phyloP scores from a whole-genome alignment of 1,284 basidiomycete species.

The Malassezia equina region DNA sequence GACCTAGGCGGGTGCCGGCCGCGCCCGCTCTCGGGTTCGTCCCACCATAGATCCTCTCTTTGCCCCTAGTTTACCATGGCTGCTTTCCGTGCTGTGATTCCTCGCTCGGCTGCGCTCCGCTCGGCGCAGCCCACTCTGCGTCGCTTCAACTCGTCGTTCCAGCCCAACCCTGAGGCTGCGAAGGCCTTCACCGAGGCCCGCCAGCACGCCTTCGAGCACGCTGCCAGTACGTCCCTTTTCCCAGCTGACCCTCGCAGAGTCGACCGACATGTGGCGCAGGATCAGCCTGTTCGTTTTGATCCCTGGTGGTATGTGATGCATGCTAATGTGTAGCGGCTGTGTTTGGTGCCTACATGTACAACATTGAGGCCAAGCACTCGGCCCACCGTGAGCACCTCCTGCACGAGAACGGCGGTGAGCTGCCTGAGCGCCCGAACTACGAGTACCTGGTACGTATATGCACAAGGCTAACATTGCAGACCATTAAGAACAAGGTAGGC shows the following conservation, averaged over 20 bases:
- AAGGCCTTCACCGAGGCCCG: conserved; percentile 31
- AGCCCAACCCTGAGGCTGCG: conserved; percentile 16
- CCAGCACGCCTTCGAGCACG: conserved; percentile 33
- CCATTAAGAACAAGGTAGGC: background rate
- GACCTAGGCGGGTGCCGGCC: conserved; percentile 10
- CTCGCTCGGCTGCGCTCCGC: conserved; percentile 13
- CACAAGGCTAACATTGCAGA: background rate
- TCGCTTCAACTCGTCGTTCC: conserved; percentile 7
- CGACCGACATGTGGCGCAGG: conserved; percentile 40
- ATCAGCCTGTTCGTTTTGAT: conserved; percentile 35
- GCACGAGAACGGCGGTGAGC: conserved; percentile 34
- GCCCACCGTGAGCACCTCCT: conserved; percentile 36
- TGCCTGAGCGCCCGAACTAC: conserved; percentile 37
- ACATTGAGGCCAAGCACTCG: conserved; percentile 37
- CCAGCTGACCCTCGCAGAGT: conserved; percentile 20
- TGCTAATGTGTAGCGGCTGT: conserved; percentile 22
- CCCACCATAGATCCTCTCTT: background rate
- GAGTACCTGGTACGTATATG: conserved; percentile 31
- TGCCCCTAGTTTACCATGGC: conserved; percentile 10
- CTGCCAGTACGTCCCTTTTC: conserved; percentile 25
- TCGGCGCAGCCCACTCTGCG: conserved; percentile 2
- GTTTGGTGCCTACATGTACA: conserved; percentile 41
- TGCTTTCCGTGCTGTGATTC: conserved; percentile 12
- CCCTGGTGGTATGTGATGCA: conserved; percentile 26
- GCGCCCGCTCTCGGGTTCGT: background rate